Percentiles rank a stretch among this genome's conserved stretches.
Conservation (phyloP, 169 alveolate species). For the Cyclospora cayetanensis region DNA sequence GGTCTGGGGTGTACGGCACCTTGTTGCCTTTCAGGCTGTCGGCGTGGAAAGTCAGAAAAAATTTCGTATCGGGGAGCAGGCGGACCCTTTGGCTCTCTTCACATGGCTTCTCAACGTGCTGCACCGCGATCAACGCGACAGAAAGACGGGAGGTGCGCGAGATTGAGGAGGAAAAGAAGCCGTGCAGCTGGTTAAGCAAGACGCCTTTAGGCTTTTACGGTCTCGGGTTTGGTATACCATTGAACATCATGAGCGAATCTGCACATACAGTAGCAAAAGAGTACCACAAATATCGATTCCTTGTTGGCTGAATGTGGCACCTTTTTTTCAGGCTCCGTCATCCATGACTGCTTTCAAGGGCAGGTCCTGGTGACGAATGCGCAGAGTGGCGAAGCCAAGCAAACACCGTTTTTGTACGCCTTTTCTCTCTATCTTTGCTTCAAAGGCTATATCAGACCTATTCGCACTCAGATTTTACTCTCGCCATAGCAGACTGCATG, state of each 20-base stretch:
- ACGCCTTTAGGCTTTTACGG: not conserved
- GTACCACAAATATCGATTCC: not conserved
- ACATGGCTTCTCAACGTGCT: slow-evolving; percentile 88
- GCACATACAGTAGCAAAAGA: not conserved
- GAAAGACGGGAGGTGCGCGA: slow-evolving; percentile 70
- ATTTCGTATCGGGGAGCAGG: slow-evolving; percentile 87
- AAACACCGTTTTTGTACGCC: slow-evolving; percentile 66
- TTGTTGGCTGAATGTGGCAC: not conserved
- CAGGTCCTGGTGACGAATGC: slow-evolving; percentile 80
- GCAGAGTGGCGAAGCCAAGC: not conserved
- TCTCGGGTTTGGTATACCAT: not conserved
- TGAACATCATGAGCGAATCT: not conserved
- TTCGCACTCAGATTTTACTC: no score
- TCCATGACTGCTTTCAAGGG: slow-evolving; percentile 90
- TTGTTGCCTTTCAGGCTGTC: slow-evolving; percentile 54
- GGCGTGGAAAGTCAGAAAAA: slow-evolving; percentile 71
- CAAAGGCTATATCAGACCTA: no score
- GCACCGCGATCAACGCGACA: slow-evolving; percentile 77
- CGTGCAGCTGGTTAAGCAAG: slow-evolving; percentile 64
- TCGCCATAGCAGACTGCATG: no score
- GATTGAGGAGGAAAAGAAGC: not conserved
- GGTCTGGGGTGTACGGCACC: no score
- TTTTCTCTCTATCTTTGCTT: slow-evolving; percentile 39
- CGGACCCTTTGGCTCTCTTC: slow-evolving; percentile 94
- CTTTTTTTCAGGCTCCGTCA: slow-evolving; percentile 63